A percentile compares a stretch with the other conserved stretches of the same genome.
phyloP scores from a whole-genome alignment of 2,329 filamentous ascomycete species.

The Arthrobotrys musiformis region DNA sequence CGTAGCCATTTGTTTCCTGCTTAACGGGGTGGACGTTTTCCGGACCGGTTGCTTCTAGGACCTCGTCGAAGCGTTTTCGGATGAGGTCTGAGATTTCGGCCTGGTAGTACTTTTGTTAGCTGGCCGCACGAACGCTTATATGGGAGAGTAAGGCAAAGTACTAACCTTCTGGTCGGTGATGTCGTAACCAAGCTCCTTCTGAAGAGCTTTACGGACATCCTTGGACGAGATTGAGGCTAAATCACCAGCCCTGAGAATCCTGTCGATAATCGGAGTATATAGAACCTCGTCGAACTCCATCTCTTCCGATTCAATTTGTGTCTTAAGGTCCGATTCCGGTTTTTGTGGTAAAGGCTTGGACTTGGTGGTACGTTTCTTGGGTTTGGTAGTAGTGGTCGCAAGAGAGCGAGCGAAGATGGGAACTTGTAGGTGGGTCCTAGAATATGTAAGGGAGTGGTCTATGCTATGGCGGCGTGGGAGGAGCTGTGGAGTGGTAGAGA shows the following conservation, averaged over 20 bases:
- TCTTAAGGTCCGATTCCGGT: conserved; percentile 1
- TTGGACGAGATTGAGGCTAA: conserved; percentile 73
- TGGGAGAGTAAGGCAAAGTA: neutral
- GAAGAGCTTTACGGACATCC: conserved; percentile 70
- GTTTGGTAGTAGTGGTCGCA: neutral
- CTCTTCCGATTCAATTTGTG: neutral
- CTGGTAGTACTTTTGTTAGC: conserved; percentile 63
- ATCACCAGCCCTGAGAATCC: conserved; percentile 70
- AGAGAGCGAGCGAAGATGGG: conserved; percentile 34
- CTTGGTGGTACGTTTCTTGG: neutral
- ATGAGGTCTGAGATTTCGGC: conserved; percentile 77
- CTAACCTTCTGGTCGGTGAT: conserved; percentile 70
- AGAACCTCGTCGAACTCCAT: conserved; percentile 58
- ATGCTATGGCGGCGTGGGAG: neutral
- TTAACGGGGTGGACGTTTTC: conserved; percentile 61
- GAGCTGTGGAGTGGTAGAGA: conserved; percentile 10
- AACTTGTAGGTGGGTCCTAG: conserved; percentile 20
- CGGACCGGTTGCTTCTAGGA: conserved; percentile 67
- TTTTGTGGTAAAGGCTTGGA: neutral
- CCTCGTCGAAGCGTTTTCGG: conserved; percentile 77
- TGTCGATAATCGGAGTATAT: conserved; percentile 72
- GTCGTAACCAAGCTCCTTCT: conserved; percentile 69
- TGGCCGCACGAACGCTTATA: conserved; percentile 27
- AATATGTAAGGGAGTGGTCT: conserved; percentile 8
- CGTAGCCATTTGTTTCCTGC: conserved; percentile 62